Conservation (phyloP, 129 eudicot genomes). For the Chrysanthemum makinoi region DNA sequence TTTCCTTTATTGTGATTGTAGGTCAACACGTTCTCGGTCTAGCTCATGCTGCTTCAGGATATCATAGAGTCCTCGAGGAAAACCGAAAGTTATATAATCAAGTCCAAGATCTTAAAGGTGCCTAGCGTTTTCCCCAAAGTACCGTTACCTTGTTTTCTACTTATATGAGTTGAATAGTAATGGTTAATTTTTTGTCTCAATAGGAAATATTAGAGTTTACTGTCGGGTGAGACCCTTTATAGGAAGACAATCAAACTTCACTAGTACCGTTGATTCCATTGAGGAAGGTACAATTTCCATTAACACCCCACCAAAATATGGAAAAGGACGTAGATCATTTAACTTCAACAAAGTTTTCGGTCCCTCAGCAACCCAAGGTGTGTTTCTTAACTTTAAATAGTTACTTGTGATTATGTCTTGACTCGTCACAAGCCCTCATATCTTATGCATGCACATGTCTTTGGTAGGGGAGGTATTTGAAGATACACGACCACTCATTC, state of each 20-base stretch:
- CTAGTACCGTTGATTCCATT: constrained; percentile 67
- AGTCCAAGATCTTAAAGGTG: constrained; percentile 97
- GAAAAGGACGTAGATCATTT: constrained; percentile 76
- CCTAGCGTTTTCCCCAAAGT: constrained; percentile 7
- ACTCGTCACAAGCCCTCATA: neutral
- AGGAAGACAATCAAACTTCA: constrained; percentile 44
- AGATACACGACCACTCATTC: constrained; percentile 80
- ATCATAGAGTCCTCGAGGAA: constrained; percentile 88
- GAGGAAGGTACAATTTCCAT: constrained; percentile 83
- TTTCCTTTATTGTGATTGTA: constrained; percentile 19
- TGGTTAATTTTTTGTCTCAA: neutral
- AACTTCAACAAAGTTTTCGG: constrained; percentile 92
- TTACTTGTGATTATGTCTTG: neutral
- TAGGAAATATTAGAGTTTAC: constrained; percentile 93
- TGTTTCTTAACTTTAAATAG: neutral
- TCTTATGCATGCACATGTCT: constrained; percentile 1
- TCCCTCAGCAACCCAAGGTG: constrained; percentile 89
- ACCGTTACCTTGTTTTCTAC: neutral
- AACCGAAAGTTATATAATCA: constrained; percentile 91
- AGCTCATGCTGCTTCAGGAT: constrained; percentile 95
- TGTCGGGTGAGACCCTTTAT: constrained; percentile 95
- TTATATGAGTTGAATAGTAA: neutral
- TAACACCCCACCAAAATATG: constrained; percentile 72
- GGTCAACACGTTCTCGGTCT: constrained; percentile 75
- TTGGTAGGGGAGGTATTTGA: constrained; percentile 80